Evolutionary conservation across 2,329 filamentous ascomycete species (phyloP), one percentile per base, ranked within the genome.

Genomic region (Sclerotinia minor): DNA sequence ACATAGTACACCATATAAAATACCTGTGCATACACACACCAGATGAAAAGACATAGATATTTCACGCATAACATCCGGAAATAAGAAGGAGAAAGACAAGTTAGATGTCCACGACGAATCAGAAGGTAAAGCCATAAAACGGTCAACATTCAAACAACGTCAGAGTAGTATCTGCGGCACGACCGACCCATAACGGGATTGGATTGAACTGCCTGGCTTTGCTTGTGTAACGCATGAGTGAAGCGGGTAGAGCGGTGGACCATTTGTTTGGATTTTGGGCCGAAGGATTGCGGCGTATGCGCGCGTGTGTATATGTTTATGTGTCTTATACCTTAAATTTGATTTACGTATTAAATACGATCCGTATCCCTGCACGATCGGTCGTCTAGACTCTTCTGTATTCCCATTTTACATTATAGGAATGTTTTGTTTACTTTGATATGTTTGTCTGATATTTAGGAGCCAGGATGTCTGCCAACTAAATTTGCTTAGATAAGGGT

Each of bases 81-180:
- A 24, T 3, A 55, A 38, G n/a, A n/a, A 57, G 24, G 0, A 38
- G 15, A 15, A n/a, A 6, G 21, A 35, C 13, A 54, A n/a, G 7
- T 13, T 41, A 21, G 4, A 35, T 38, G 19, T n/a, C 24, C 1
- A 15, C 15, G 5, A 50, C 21, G 21, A 47, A 26, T 4, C 17
- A 19, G 15, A 11, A 38, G 13, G n/a, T n/a, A n/a, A n/a, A n/a
- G n/a, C n/a, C n/a, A n/a, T n/a, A n/a, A n/a, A n/a, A n/a, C n/a
- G n/a, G 38, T 13, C 9, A 13, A 38, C 9, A 3, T 9, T 38
- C 38, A 9, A n/a, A 24, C 24, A 57, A 17, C 38, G 58, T 61
- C 58, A 63, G 38, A 41, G 45, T 41, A 50, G 45, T 38, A 63
- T 50, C 41, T 38, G 45, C 32, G 59, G 59, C 50, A 26, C 15